A percentile compares a stretch with the other conserved stretches of the same genome.
Evolutionary conservation across 495 filamentous ascomycete species (phyloP).

Genomic region (Podospora conica): DNA sequence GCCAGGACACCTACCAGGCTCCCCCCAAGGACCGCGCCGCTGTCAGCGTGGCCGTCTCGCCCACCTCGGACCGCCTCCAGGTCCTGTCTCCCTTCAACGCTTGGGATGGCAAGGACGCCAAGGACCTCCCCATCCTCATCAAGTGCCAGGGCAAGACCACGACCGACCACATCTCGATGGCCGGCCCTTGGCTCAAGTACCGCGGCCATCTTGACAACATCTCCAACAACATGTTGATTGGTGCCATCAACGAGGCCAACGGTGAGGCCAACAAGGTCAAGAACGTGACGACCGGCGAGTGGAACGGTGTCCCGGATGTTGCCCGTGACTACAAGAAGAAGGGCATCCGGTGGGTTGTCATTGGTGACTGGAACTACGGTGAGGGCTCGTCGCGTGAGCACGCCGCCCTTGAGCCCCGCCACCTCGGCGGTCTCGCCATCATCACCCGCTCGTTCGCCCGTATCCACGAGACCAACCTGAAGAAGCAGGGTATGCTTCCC

Average conservation of each 20-base stretch:
- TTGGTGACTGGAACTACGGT: constrained; percentile 99
- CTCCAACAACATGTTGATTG: constrained; percentile 99
- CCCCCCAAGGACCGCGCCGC: constrained; percentile 71
- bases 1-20: constrained; percentile 93
- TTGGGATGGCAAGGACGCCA: constrained; percentile 94
- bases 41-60: constrained; percentile 78
- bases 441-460: constrained; percentile 94
- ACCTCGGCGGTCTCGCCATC: constrained; percentile 95
- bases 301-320: constrained; percentile 83
- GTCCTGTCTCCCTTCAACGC: constrained; percentile 75
- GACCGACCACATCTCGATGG: constrained; percentile 99
- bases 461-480: constrained; percentile 99
- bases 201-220: constrained; percentile 99
- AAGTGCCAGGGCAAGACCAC: constrained; percentile 98
- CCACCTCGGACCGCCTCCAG: constrained; percentile 88
- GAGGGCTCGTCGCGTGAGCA: constrained; percentile 97
- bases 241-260: constrained; percentile 92
- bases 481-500: constrained; percentile 99
- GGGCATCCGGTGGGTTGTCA: constrained; percentile 92
- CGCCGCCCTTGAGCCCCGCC: constrained; percentile 93
- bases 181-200: constrained; percentile 99
- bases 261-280: constrained; percentile 97
- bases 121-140: constrained; percentile 88
- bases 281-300: constrained; percentile 79
- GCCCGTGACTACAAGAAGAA: constrained; percentile 98